Conservation (phyloP, 1,284 basidiomycete species). For the Sanguinoderma infundibulare region DNA sequence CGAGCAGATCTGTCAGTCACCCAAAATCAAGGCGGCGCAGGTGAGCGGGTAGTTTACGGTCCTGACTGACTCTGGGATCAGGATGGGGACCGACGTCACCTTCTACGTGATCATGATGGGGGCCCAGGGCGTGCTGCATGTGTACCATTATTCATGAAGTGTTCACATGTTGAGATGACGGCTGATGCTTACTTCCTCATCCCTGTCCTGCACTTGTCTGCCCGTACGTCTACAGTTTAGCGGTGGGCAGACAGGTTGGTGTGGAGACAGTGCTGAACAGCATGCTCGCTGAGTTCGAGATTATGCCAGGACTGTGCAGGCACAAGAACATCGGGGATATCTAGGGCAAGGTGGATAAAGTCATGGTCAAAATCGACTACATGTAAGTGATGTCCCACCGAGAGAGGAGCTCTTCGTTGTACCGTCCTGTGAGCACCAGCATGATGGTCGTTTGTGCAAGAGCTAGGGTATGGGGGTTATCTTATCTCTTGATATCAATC, state of each 20-base stretch:
- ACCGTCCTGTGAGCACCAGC: too few relatives aligned
- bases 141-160: background rate
- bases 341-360: slow-evolving; percentile 29
- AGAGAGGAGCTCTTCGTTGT: too few relatives aligned
- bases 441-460: too few relatives aligned
- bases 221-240: slow-evolving; percentile 54
- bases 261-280: slow-evolving; percentile 54
- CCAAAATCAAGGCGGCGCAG: slow-evolving; percentile 59
- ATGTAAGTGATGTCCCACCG: background rate
- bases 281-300: slow-evolving; percentile 57
- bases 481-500: too few relatives aligned
- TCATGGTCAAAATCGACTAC: slow-evolving; percentile 1
- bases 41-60: slow-evolving; percentile 60
- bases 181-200: slow-evolving; percentile 48
- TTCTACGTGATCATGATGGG: slow-evolving; percentile 74
- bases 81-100: slow-evolving; percentile 76
- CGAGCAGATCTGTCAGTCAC: slow-evolving; percentile 58
- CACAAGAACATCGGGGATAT: slow-evolving; percentile 43
- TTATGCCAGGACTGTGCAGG: slow-evolving; percentile 50
- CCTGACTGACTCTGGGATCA: slow-evolving; percentile 80
- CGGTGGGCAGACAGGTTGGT: slow-evolving; percentile 53
- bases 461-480: too few relatives aligned
- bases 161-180: slow-evolving; percentile 39
- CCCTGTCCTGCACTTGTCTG: slow-evolving; percentile 44
- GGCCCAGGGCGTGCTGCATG: slow-evolving; percentile 51